Evolutionary conservation across 1,284 basidiomycete genomes (phyloP), one percentile per base, ranked within the genome.

Genomic region (Ustilago esculenta): DNA sequence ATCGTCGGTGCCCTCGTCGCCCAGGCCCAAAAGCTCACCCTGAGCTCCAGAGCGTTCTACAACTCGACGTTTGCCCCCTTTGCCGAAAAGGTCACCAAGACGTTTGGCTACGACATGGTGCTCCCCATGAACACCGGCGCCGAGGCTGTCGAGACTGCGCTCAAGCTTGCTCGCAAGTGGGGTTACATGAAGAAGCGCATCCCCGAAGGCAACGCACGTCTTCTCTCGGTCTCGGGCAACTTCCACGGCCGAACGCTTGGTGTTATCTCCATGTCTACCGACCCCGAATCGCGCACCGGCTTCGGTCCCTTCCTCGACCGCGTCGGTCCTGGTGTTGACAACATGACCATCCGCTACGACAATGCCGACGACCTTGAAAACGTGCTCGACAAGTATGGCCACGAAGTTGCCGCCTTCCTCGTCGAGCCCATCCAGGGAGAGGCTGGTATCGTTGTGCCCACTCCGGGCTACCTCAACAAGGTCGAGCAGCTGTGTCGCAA

Each of bases 121-220:
- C 86, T 98, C n/a, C 95, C 95, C 20, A 97, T 98, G 94, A 98
- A 98, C 86, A 98, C 95, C 0, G 95, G 95, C 37, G 94, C 94
- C 2, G 95, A 98, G 82, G 95, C 95, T 8, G 95, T 98, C 61
- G 73, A 98, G 85, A 96, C 94, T 0, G 86, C 86, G 14, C 83
- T 87, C 81, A 86, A 86, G 70, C 66, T 82, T 33, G 73, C 80
- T 27, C 75, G 81, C 49, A 82, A 81, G 65, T 82, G 81, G 81
- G 80, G 75, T 8, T 82, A 82, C 63, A 58, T 55, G 42, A 74
- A 89, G 85, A 98, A 94, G 85, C 89, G 88, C 44, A 90, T 94
- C 35, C 85, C 88, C 27, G 88, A 90, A 54, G 92, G 90, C 61
- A 87, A 91, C 78, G 95, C 95, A 0, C 87, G 93, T 71, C 87